Evolutionary conservation across 108 stramenopile genomes (phyloP).

Genomic region (Discostella pseudostelligera): DNA sequence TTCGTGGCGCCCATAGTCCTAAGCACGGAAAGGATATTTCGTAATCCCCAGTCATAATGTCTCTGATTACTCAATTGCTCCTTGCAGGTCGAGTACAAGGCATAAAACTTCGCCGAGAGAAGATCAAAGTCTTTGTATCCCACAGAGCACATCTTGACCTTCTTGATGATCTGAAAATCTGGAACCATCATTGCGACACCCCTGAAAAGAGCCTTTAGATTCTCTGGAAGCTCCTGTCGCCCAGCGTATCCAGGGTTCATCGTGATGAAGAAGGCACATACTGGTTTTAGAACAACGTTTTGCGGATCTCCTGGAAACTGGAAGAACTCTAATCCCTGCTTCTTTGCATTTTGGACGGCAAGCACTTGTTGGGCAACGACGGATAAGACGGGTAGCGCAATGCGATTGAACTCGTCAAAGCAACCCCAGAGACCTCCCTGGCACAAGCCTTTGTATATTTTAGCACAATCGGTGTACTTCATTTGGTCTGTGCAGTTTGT

Average conservation of each 20-base stretch:
- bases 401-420: constrained; percentile 95
- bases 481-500: constrained; percentile 93
- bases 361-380: constrained; percentile 93
- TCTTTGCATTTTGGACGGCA: constrained; percentile 89
- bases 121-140: constrained; percentile 84
- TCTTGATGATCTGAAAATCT: constrained; percentile 92
- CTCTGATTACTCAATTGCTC: constrained; percentile 88
- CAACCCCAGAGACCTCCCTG: constrained; percentile 92
- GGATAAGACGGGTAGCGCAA: constrained; percentile 87
- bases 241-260: constrained; percentile 97
- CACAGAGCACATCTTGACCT: constrained; percentile 92
- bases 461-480: constrained; percentile 90
- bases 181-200: constrained; percentile 95
- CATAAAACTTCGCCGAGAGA: constrained; percentile 85
- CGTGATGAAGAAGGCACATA: constrained; percentile 91
- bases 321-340: constrained; percentile 71
- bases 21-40: constrained; percentile 88
- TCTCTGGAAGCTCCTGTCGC: constrained; percentile 91
- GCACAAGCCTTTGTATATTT: constrained; percentile 93
- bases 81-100: constrained; percentile 85
- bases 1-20: constrained; percentile 89
- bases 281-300: constrained; percentile 77
- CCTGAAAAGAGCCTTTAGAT: constrained; percentile 90
- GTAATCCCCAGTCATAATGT: constrained; percentile 91
- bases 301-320: constrained; percentile 92